These are phyloP conservation scores for Lipomyces sp. DNA, from an alignment of 805 yeast species.

Conservation along the genomic window DNA sequence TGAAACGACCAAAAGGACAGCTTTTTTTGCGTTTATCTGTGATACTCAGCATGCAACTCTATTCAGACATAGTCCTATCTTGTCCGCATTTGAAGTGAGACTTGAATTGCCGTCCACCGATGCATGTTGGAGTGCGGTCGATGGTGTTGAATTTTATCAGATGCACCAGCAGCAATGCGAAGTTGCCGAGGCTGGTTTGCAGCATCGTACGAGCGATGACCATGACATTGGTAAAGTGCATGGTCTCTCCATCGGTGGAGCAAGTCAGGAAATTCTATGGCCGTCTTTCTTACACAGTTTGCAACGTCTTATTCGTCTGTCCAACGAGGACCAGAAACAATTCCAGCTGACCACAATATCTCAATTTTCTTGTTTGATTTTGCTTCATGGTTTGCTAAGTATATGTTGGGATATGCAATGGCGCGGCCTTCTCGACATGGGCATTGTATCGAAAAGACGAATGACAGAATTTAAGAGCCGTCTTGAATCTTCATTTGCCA, in stretches of 20 bases:
- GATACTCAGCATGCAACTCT: constrained; percentile 45
- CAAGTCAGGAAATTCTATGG: constrained; percentile 15
- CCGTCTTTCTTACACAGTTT: constrained; percentile 26
- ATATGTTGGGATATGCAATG: constrained; percentile 40
- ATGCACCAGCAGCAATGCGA: constrained; percentile 15
- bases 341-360: constrained; percentile 30
- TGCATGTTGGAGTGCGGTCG: constrained; percentile 44
- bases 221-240: not conserved
- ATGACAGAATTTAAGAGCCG: constrained; percentile 36
- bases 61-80: constrained; percentile 36
- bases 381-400: constrained; percentile 41
- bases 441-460: constrained; percentile 39
- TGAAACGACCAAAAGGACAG: constrained; percentile 44
- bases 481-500: constrained; percentile 38
- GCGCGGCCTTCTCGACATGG: constrained; percentile 39
- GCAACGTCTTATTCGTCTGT: constrained; percentile 23
- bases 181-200: constrained; percentile 14
- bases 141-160: constrained; percentile 23
- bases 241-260: not conserved
- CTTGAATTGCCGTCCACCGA: constrained; percentile 48
- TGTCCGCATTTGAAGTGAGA: constrained; percentile 46
- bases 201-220: constrained; percentile 3
- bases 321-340: constrained; percentile 20
- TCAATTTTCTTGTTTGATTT: constrained; percentile 41
- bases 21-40: constrained; percentile 43